Base-by-base conservation (phyloP, 164 flowering plant genomes). In the Vitis cinerea region DNA sequence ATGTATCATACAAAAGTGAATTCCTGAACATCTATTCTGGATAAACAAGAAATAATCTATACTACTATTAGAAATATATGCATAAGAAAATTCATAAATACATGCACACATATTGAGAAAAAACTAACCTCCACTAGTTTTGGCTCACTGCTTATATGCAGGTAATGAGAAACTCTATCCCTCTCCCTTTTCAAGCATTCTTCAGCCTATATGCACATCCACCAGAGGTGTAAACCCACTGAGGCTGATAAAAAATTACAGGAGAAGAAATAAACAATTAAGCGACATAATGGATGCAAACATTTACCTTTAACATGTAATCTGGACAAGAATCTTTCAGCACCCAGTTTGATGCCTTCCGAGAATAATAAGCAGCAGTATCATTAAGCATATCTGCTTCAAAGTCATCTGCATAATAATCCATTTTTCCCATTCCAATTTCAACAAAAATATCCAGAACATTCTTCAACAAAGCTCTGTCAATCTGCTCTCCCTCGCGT, bases 181-280 rank as follows among this genome's bases (percentile, higher is more conserved):
- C 83, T 89, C 64, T 89, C 93, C 59, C 80, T 72, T 73, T 78
- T 87, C 81, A 87, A 81, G 66, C 90, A 89, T n/a, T 87, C 89
- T 71, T 89, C 94, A 54, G 88, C 83, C 93, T 87, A 70, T 31
- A 50, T 30, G 37, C 59, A 37, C 7, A 37, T 37, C 44, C 44
- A 37, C 44, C 44, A 37, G 44, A 37, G 44, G 44, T 37, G 7
- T 37, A 37, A 37, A 37, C 44, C 44, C 44, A 23, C 27, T 37
- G 7, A 6, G 44, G 44, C 2, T 37, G 44, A 37, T 37, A 37
- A 37, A 3, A 37, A 6, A 23, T 23, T 23, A 23, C 7, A 37
- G 44, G 44, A 37, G 44, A 37, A 23, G 44, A 37, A 37, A 37
- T 37, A 37, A 37, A 6, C 44, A 37, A 37, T 37, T 37, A 37